phyloP scores from a whole-genome alignment of 2,329 filamentous ascomycete species.

The Xylariales sp. region DNA sequence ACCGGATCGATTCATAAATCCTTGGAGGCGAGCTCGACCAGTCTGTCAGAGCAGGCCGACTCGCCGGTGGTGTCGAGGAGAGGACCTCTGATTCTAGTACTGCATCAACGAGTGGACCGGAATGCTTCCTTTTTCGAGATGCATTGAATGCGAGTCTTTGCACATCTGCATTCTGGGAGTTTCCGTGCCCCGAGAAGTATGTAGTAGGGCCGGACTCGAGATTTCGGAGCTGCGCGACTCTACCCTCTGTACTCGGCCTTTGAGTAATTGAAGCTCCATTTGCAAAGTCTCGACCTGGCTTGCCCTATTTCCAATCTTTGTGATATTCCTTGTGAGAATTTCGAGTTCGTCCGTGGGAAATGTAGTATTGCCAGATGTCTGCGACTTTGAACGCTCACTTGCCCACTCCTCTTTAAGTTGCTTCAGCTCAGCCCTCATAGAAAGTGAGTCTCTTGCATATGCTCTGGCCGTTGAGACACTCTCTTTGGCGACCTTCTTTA shows the following conservation, averaged over 20 bases:
- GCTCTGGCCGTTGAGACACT: constrained; percentile 19
- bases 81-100: constrained; percentile 1
- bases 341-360: constrained; percentile 32
- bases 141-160: no score
- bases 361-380: constrained; percentile 9
- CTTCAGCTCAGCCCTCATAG: constrained; percentile 29
- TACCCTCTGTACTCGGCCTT: constrained; percentile 30
- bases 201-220: no score
- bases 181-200: no score
- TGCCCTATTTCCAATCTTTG: constrained; percentile 32
- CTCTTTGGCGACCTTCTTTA: constrained; percentile 20
- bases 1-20: no score
- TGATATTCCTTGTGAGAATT: constrained; percentile 27
- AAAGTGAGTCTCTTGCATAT: constrained; percentile 26
- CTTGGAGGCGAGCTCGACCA: no score
- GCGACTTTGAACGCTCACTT: constrained; percentile 18
- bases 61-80: background rate
- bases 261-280: constrained; percentile 38
- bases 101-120: no score
- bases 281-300: constrained; percentile 35
- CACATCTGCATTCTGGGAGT: no score
- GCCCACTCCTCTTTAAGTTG: constrained; percentile 25
- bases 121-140: no score
- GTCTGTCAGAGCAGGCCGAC: background rate
- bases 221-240: no score